Base-by-base conservation (phyloP, 1,284 basidiomycete genomes). In the Vanrija pseudolonga region DNA sequence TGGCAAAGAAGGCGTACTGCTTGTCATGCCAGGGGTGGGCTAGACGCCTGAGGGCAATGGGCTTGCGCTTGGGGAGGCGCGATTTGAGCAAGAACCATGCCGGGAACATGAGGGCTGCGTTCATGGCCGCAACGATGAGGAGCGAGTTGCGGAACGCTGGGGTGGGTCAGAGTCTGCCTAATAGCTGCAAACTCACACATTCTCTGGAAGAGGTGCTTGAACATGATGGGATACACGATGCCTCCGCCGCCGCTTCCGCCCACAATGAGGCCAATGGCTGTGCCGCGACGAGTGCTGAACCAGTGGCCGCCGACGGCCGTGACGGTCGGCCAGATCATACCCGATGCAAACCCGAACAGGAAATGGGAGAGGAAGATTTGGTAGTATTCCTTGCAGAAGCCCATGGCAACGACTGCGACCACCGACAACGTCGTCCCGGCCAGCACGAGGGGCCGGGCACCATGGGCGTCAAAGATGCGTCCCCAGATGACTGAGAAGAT, bases 231-330 rank as follows among this genome's bases (percentile, higher is more conserved):
- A 51, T 72, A 71, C 47, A 72, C 60, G 19, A 76, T 65, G 6
- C 69, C 69, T 9, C 69, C 70, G 7, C 72, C 51, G 7, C 74
- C 74, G 36, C 32, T 67, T 9, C 74, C 74, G 48, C 66, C 67
- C 7, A 69, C 65, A 17, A 73, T 71, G 50, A 74, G 57, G 2
- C 69, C 74, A 17, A 72, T 66, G 3, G 74, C 72, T 3, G 66
- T 69, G 4, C 67, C 63, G 23, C 73, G 60, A 38, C 57, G 60
- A 14, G 64, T 62, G 52, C 70, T 53, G 56, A 76, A 76, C 73
- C 73, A 76, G 42, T 73, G 72, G 2, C 69, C 68, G 4, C 64
- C 65, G 9, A 71, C 65, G 6, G 72, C 69, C 1, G 69, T 72
- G 1, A 68, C 63, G 0, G 70, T 68, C 0, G 71, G 32, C 54